Conservation (phyloP, 2,329 filamentous ascomycete species). For the Sclerotinia trifoliorum region DNA sequence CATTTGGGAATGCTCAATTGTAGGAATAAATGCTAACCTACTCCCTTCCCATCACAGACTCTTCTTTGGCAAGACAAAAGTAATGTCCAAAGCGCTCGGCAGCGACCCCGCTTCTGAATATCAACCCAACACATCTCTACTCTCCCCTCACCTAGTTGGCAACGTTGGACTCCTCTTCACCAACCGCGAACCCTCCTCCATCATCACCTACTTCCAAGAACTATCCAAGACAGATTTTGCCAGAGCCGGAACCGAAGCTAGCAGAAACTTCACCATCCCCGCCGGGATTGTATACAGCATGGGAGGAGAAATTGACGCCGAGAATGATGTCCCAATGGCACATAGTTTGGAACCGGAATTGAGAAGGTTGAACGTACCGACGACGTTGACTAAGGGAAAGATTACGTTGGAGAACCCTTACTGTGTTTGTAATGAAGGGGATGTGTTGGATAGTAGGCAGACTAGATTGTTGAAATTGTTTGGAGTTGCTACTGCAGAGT, state of each 20-base stretch:
- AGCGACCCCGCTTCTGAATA: slow-evolving; percentile 73
- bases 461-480: slow-evolving; percentile 93
- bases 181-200: slow-evolving; percentile 65
- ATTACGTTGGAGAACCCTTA: slow-evolving; percentile 63
- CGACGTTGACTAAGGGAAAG: slow-evolving; percentile 82
- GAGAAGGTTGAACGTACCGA: slow-evolving; percentile 85
- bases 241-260: slow-evolving; percentile 75
- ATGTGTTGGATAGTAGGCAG: slow-evolving; percentile 85
- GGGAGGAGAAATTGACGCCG: slow-evolving; percentile 73
- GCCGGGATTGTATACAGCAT: slow-evolving; percentile 77
- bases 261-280: slow-evolving; percentile 76
- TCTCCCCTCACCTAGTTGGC: slow-evolving; percentile 70
- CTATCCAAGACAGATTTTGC: slow-evolving; percentile 84
- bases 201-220: slow-evolving; percentile 69
- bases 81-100: slow-evolving; percentile 95
- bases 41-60: slow-evolving; percentile 54
- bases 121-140: slow-evolving; percentile 71
- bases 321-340: slow-evolving; percentile 82
- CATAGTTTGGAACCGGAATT: slow-evolving; percentile 90
- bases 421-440: slow-evolving; percentile 75
- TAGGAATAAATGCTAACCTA: neutral
- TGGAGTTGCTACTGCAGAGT: slow-evolving; percentile 85
- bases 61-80: slow-evolving; percentile 99
- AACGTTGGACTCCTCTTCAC: slow-evolving; percentile 91
- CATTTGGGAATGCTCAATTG: too few relatives aligned